A percentile compares a stretch with the other conserved stretches of the same genome.
Conservation (phyloP, 345 rosid genomes). For the Mangifera indica region DNA sequence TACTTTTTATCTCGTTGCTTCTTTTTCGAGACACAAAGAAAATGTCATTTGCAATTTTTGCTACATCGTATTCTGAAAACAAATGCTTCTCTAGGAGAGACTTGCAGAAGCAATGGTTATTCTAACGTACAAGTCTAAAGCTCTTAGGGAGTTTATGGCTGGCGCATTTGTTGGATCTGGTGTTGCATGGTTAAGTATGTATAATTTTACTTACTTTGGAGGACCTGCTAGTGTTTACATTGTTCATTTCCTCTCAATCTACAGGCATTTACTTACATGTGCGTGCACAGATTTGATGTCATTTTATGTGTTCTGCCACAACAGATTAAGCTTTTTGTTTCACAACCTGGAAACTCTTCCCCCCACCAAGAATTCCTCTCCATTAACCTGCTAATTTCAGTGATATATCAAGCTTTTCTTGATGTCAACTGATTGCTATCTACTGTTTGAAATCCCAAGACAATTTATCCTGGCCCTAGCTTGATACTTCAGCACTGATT, state of each 20-base stretch:
- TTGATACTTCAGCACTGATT: too few relatives aligned
- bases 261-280: not conserved
- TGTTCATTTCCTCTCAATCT: not conserved
- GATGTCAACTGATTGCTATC: too few relatives aligned
- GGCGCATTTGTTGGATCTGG: slow-evolving; percentile 31
- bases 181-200: slow-evolving; percentile 40
- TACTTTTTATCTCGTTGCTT: not conserved
- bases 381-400: not conserved
- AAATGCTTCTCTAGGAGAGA: slow-evolving; percentile 27
- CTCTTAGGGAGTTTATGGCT: slow-evolving; percentile 23
- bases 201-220: not conserved
- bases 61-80: not conserved
- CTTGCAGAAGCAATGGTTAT: slow-evolving; percentile 36
- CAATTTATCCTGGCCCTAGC: too few relatives aligned
- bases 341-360: not conserved
- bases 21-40: not conserved
- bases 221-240: not conserved
- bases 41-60: not conserved
- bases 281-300: not conserved
- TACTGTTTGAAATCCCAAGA: too few relatives aligned
- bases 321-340: too few relatives aligned
- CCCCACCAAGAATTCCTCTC: not conserved
- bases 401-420: not conserved
- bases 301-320: not conserved
- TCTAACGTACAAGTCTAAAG: slow-evolving; percentile 30